Base-by-base conservation (phyloP, 2,329 filamentous ascomycete genomes). In the Talaromyces sp. region DNA sequence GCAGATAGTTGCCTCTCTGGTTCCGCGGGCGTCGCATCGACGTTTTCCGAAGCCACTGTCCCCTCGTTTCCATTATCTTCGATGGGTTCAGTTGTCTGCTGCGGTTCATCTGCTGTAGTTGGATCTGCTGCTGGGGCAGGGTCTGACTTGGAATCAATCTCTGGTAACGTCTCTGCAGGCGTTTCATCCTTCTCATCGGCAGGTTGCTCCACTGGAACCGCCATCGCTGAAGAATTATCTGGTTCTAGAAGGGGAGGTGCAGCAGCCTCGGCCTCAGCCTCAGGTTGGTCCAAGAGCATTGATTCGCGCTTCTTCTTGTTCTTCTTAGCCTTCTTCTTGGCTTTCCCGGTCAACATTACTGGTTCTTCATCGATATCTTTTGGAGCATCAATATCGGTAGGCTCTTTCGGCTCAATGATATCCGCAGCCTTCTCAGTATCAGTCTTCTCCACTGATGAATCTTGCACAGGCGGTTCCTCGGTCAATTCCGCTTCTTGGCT, bases 221-320 rank as follows among this genome's bases (percentile, higher is more conserved):
- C 8, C 13, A 17, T 14, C 10, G 46, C n/a, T 4, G 53, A 35
- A 38, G 53, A 17, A 9, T 53, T 21, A 9, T 59, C 46, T 17
- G 31, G 52, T 52, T 56, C 56, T 53, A 27, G 32, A 27, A 35
- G 27, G 26, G 32, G 14, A 55, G 38, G 26, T 21, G 32, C 10
- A 55, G 55, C 43, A 11, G 43, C 24, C 9, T 46, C 41, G 7
- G 14, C 51, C 26, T 55, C 32, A 32, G 29, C 13, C 31, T 41
- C 32, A 29, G 24, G 26, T 26, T 65, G 67, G 46, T 69, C 70
- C 60, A 69, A 70, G 4, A 64, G 64, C 29, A 68, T 63, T 27
- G 67, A 68, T 41, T 70, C 65, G 27, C 65, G 63, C 55, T 68
- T 70, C 60, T 76, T 78, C 67, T 77, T 76, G 21, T 69, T 68